Evolutionary conservation across 192 early-diverging fungal species (phyloP), one percentile per base, ranked within the genome.

Genomic region (Chytriomyces sp.): DNA sequence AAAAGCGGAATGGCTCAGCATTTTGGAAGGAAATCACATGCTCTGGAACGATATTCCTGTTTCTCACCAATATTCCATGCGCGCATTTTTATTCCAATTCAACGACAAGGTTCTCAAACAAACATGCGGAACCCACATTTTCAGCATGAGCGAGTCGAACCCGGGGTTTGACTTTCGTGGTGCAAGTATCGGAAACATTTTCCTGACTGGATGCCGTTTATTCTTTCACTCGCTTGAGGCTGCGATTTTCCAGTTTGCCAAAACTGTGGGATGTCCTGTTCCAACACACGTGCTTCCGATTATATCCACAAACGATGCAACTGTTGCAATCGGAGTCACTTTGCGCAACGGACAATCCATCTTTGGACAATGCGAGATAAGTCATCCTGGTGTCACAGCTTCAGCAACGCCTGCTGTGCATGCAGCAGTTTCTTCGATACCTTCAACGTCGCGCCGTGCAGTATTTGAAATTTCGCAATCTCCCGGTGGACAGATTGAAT

Each of bases 151-250:
- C 49, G 62, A 75, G 10, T 6, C 9, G 46, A 75, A 64, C 11
- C 61, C 72, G 6, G 59, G 26, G 6, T 94, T 93, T 74, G 89
- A 92, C 20, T 94, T 92, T 68, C 86, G 90, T 8, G 90, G 91
- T 57, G 92, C 91, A 43, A 86, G 85, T 18, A 92, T 94, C 67
- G 92, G 92, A 6, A 35, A 94, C 80, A 92, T 94, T 79, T 93
- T 94, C 75, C 76, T 94, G 65, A 93, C 91, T 35, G 92, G 92
- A 9, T 91, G 89, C 6, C 84, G 92, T 11, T 80, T 93, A 47
- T 93, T 93, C 67, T 93, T 93, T 82, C 83, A 90, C 87, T 50
- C 76, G 28, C 79, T 86, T 13, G 83, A 86, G 59, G 90, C 91
- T 7, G 92, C 91, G 53, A 91, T 93, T 62, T 92, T 93, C 78